Conservation (phyloP, 2,329 filamentous ascomycete genomes). For the Pseudogymnoascus sp. region DNA sequence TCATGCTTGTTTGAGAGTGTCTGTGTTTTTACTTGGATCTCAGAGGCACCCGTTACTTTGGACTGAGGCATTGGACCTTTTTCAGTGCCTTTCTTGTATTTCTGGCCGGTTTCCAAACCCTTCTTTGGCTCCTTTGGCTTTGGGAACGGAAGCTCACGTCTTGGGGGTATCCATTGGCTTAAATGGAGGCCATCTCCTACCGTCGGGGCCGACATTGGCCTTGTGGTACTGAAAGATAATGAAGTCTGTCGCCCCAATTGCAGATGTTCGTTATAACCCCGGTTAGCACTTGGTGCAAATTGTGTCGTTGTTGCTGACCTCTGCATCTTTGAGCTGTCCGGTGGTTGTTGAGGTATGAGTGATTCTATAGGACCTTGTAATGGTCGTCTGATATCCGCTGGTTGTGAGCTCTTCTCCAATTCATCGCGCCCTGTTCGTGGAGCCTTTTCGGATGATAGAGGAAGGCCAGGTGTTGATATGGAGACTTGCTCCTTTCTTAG, state of each 20-base stretch:
- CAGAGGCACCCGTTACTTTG: background rate
- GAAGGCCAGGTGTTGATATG: background rate
- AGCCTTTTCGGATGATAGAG: background rate
- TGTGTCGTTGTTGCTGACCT: background rate
- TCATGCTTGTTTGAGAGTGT: slow-evolving; percentile 14
- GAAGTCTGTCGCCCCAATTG: background rate
- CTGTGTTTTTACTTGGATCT: background rate
- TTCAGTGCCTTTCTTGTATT: background rate
- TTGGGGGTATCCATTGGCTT: slow-evolving; percentile 20
- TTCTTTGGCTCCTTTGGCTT: slow-evolving; percentile 11
- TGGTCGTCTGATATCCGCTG: background rate
- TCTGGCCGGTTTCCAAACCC: background rate
- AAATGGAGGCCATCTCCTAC: slow-evolving; percentile 4
- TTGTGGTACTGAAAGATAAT: background rate
- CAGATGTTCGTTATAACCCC: background rate
- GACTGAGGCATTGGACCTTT: background rate
- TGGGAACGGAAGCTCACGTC: slow-evolving; percentile 23
- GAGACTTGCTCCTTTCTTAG: background rate
- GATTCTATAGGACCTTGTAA: background rate
- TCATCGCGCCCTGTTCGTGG: background rate
- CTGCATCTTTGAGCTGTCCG: background rate
- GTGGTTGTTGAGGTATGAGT: background rate
- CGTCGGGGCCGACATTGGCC: slow-evolving; percentile 15
- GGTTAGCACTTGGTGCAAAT: background rate
- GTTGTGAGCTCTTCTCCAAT: background rate